A percentile compares a stretch with the other conserved stretches of the same genome.
phyloP scores from a whole-genome alignment of 257 asterid species.

The Solanum gandarillasii region DNA sequence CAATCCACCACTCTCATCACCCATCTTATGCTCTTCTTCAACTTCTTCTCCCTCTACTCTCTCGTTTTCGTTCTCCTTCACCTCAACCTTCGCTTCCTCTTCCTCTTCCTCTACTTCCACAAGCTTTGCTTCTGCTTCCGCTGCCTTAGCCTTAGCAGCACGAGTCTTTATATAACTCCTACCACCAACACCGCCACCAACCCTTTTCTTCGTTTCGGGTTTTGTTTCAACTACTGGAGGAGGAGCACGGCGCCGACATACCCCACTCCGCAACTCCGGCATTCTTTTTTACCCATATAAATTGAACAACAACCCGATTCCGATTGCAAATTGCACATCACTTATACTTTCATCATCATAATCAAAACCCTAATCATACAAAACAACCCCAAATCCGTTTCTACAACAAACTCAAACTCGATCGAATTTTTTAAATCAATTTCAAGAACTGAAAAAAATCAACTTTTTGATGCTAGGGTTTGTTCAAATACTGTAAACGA shows the following conservation, averaged over 20 bases:
- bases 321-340: not conserved
- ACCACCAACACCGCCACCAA: not conserved
- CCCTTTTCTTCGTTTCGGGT: not conserved
- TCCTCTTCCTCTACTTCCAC: not conserved
- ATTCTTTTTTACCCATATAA: constrained; percentile 10
- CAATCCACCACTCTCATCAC: constrained; percentile 28
- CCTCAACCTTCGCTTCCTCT: not conserved
- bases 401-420: not conserved
- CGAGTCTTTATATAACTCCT: constrained; percentile 12
- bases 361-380: not conserved
- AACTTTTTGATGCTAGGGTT: constrained; percentile 10
- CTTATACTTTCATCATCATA: not conserved
- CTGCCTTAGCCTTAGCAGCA: constrained; percentile 23
- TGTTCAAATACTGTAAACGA: not conserved
- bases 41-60: not conserved
- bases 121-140: not conserved
- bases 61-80: not conserved
- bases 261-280: constrained; percentile 19
- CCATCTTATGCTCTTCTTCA: constrained; percentile 15
- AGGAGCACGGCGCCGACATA: not conserved
- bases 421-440: not conserved
- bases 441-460: not conserved
- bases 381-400: not conserved
- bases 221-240: not conserved
- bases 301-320: not conserved